A percentile compares a stretch with the other conserved stretches of the same genome.
phyloP scores from a whole-genome alignment of 805 yeast species.

The Kazachstania kunashirensis region DNA sequence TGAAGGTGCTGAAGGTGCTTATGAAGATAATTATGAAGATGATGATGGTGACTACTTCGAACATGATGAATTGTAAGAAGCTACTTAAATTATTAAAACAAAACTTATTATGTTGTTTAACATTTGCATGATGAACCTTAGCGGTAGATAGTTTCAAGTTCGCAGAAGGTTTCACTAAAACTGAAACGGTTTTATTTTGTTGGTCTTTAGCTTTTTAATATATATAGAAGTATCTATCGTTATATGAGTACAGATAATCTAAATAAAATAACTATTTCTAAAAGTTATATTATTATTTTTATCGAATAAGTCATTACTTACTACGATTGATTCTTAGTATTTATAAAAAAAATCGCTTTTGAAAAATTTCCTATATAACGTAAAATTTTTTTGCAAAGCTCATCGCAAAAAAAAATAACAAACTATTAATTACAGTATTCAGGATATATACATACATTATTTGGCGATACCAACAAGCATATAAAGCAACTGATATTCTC shows the following conservation, averaged over 20 bases:
- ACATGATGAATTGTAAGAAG: conserved; percentile 54
- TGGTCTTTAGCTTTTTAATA: neutral
- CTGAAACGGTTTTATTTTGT: no score
- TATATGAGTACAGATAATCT: no score
- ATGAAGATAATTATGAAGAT: conserved; percentile 40
- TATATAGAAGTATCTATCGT: neutral
- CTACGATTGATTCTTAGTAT: no score
- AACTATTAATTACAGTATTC: neutral
- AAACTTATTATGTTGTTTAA: neutral
- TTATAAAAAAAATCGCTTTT: no score
- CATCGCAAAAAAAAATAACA: neutral
- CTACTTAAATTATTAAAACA: neutral
- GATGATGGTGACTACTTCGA: conserved; percentile 48
- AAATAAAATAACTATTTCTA: no score
- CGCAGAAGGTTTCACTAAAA: no score
- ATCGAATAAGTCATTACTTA: no score
- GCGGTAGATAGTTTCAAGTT: neutral
- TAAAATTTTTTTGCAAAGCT: neutral
- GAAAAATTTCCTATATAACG: neutral
- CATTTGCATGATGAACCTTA: neutral
- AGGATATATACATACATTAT: neutral
- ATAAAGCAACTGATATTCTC: neutral
- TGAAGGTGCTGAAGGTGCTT: conserved; percentile 36
- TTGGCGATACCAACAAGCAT: neutral
- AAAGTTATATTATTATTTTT: no score